Percentiles rank a stretch among this genome's conserved stretches.
Evolutionary conservation across 768 basidiomycete species (phyloP).

Genomic region (Suillus alpinus): DNA sequence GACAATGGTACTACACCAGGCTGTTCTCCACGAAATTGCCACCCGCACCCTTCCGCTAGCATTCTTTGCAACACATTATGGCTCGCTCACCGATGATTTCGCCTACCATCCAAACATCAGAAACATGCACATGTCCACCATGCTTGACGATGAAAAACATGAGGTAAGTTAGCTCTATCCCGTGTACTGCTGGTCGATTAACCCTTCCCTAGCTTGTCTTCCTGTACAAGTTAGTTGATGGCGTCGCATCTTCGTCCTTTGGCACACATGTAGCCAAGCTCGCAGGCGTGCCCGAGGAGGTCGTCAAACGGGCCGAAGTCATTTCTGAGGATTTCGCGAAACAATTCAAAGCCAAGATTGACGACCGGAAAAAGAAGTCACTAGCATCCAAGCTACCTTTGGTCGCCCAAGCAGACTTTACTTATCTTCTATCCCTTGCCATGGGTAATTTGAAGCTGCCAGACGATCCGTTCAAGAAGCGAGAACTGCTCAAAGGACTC

Average conservation of each 20-base stretch:
- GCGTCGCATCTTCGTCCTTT: slow-evolving; percentile 85
- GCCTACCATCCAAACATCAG: slow-evolving; percentile 88
- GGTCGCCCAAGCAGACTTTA: slow-evolving; percentile 86
- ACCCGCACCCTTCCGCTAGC: slow-evolving; percentile 88
- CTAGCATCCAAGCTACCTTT: slow-evolving; percentile 67
- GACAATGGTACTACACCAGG: slow-evolving; percentile 38
- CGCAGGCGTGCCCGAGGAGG: slow-evolving; percentile 82
- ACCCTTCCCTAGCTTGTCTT: slow-evolving; percentile 67
- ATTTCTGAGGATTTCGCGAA: slow-evolving; percentile 85
- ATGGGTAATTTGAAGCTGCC: slow-evolving; percentile 52
- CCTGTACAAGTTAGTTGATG: slow-evolving; percentile 90
- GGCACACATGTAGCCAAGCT: slow-evolving; percentile 94
- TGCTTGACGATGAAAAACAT: slow-evolving; percentile 88
- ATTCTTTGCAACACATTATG: slow-evolving; percentile 98
- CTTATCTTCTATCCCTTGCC: slow-evolving; percentile 66
- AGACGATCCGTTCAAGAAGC: slow-evolving; percentile 48
- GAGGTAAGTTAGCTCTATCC: slow-evolving; percentile 49
- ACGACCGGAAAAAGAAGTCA: slow-evolving; percentile 54
- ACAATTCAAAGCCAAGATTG: slow-evolving; percentile 80
- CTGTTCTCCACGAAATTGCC: slow-evolving; percentile 91
- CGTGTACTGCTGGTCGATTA: neutral
- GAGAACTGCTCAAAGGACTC: slow-evolving; percentile 53
- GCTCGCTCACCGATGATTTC: slow-evolving; percentile 92
- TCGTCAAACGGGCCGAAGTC: slow-evolving; percentile 85
- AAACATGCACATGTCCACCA: slow-evolving; percentile 94